Evolutionary conservation across 108 stramenopile genomes (phyloP).

Genomic region (Fistulifera solaris): DNA sequence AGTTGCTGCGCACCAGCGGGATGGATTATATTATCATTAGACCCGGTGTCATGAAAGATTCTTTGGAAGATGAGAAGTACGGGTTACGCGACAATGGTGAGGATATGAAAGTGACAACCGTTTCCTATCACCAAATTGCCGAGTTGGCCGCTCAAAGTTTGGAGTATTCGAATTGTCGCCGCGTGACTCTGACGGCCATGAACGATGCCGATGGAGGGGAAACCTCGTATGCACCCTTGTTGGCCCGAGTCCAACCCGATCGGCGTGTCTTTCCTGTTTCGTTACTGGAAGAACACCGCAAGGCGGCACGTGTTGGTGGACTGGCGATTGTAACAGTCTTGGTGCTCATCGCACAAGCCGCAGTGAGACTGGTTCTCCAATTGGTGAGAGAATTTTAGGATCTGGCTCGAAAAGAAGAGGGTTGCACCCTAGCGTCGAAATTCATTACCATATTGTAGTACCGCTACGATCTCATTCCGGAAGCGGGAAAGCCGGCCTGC

Average conservation of each 20-base stretch:
- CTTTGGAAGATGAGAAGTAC: slow-evolving; percentile 9
- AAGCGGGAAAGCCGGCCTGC: too few relatives aligned
- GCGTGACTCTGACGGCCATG: slow-evolving; percentile 52
- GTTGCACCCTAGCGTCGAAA: too few relatives aligned
- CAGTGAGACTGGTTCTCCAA: too few relatives aligned
- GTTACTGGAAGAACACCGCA: slow-evolving; percentile 15
- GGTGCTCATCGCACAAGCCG: too few relatives aligned
- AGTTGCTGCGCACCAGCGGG: slow-evolving; percentile 29
- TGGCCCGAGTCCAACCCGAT: slow-evolving; percentile 39
- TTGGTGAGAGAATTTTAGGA: too few relatives aligned
- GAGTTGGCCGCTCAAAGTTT: slow-evolving; percentile 37
- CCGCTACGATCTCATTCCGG: too few relatives aligned
- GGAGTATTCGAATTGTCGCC: slow-evolving; percentile 30
- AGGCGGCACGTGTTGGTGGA: slow-evolving; percentile 3
- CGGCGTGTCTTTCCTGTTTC: slow-evolving; percentile 11
- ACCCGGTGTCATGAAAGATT: slow-evolving; percentile 48
- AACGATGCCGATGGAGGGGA: slow-evolving; percentile 25
- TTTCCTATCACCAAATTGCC: slow-evolving; percentile 47
- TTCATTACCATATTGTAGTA: too few relatives aligned
- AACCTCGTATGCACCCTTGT: slow-evolving; percentile 32
- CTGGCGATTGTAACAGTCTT: too few relatives aligned
- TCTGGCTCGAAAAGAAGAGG: too few relatives aligned
- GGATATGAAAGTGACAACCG: slow-evolving; percentile 47
- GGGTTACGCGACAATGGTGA: slow-evolving; percentile 51
- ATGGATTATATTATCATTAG: slow-evolving; percentile 68